A percentile compares a stretch with the other conserved stretches of the same genome.
Conservation (phyloP, 345 rosid species). For the Syzygium oleosum region DNA sequence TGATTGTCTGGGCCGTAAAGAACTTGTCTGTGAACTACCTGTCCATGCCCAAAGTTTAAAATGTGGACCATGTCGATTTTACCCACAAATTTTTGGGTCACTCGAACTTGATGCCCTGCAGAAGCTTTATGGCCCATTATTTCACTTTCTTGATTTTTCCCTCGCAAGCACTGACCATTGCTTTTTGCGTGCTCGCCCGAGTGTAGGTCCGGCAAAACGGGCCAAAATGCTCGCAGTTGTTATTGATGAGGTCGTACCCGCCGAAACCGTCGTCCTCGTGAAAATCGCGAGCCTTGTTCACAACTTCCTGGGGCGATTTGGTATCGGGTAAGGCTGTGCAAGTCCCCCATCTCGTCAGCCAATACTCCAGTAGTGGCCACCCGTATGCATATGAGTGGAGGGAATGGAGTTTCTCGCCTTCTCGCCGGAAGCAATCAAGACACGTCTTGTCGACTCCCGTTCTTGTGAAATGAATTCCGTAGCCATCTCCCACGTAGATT, state of each 20-base stretch:
- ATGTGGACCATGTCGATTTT: too few species aligned
- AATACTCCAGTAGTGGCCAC: neutral
- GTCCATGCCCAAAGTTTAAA: too few species aligned
- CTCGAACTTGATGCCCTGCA: neutral
- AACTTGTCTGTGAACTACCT: neutral
- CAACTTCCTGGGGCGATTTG: neutral
- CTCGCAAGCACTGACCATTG: neutral
- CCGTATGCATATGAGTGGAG: neutral
- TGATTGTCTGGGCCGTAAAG: neutral
- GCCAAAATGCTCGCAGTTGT: neutral
- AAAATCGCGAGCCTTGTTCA: rapidly evolving
- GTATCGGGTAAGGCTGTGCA: neutral
- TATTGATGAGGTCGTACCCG: neutral
- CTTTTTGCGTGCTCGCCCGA: neutral
- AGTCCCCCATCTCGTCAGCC: neutral
- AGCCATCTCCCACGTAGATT: neutral
- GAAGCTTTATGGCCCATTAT: neutral
- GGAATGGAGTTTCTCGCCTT: neutral
- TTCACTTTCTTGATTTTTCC: neutral
- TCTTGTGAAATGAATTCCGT: neutral
- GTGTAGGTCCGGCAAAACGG: neutral
- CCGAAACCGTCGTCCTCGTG: neutral
- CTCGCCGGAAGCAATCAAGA: neutral
- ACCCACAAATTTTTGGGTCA: too few species aligned
- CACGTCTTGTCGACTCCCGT: neutral